These are phyloP conservation scores for Apophysomyces ossiformis DNA, from an alignment of 371 early-diverging fungal species.

Conservation along the genomic window DNA sequence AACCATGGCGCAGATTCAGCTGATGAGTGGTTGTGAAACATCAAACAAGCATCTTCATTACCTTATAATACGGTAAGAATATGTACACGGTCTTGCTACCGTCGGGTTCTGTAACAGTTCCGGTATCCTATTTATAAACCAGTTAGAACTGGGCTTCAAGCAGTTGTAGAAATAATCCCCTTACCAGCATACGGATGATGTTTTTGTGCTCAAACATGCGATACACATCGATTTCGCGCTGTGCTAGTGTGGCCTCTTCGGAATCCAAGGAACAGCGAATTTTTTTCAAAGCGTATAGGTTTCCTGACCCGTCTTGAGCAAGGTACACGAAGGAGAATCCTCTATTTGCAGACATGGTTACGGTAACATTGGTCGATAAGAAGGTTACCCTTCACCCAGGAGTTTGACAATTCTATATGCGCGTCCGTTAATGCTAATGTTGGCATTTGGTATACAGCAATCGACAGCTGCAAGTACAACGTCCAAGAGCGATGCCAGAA, in stretches of 20 bases:
- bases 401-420: slow-evolving; percentile 65
- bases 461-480: slow-evolving; percentile 45
- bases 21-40: slow-evolving; percentile 45
- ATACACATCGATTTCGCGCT: slow-evolving; percentile 71
- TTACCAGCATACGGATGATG: slow-evolving; percentile 71
- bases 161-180: background rate
- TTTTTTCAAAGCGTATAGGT: slow-evolving; percentile 70
- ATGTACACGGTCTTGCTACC: slow-evolving; percentile 69
- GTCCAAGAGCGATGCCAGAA: slow-evolving; percentile 45
- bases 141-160: no score
- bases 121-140: slow-evolving; percentile 56
- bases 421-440: slow-evolving; percentile 60
- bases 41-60: slow-evolving; percentile 33
- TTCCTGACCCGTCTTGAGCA: slow-evolving; percentile 63
- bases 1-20: slow-evolving; percentile 22
- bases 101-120: slow-evolving; percentile 61
- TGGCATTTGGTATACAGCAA: slow-evolving; percentile 62
- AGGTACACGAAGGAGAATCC: slow-evolving; percentile 80
- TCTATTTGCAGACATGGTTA: slow-evolving; percentile 36
- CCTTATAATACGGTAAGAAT: slow-evolving; percentile 69
- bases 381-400: slow-evolving; percentile 72
- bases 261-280: slow-evolving; percentile 69
- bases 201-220: slow-evolving; percentile 68
- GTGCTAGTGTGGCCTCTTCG: slow-evolving; percentile 61
- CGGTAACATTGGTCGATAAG: background rate